Percentiles rank a stretch among this genome's conserved stretches.
Evolutionary conservation across 1,284 basidiomycete species (phyloP).

Genomic region (Ceratorhiza oryzae-sativae): DNA sequence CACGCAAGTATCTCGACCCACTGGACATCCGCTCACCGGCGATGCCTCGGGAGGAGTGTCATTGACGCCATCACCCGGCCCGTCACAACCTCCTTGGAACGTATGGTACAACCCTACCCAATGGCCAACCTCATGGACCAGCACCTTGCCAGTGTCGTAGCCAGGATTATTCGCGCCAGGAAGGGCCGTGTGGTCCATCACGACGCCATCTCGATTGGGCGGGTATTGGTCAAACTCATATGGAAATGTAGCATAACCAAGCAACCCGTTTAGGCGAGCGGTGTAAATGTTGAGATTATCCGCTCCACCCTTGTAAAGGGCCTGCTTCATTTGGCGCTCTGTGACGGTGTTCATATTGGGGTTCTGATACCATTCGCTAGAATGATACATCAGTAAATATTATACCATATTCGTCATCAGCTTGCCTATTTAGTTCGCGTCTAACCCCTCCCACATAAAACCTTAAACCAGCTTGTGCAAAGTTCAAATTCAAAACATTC

Average conservation of each 20-base stretch:
- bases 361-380: not conserved
- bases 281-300: not conserved
- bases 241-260: not conserved
- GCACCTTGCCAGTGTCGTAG: constrained; percentile 48
- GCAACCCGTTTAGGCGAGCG: not conserved
- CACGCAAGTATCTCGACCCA: constrained; percentile 42
- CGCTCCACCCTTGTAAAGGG: not conserved
- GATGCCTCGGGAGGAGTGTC: constrained; percentile 44
- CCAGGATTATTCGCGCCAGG: constrained; percentile 45
- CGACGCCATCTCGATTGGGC: constrained; percentile 44
- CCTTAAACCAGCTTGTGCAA: not conserved
- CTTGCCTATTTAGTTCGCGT: not conserved
- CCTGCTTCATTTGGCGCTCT: not conserved
- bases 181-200: constrained; percentile 43
- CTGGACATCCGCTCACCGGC: constrained; percentile 40
- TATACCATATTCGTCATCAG: too few species aligned
- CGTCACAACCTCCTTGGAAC: constrained; percentile 56
- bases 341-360: too few species aligned
- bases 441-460: not conserved
- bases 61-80: constrained; percentile 45
- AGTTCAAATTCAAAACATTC: not conserved
- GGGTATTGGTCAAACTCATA: not conserved
- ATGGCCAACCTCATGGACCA: constrained; percentile 46
- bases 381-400: not conserved
- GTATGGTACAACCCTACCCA: constrained; percentile 47